Percentiles rank a stretch among this genome's conserved stretches.
phyloP scores from a whole-genome alignment of 208 protist genomes.

The Tritrichomonas foetus region DNA sequence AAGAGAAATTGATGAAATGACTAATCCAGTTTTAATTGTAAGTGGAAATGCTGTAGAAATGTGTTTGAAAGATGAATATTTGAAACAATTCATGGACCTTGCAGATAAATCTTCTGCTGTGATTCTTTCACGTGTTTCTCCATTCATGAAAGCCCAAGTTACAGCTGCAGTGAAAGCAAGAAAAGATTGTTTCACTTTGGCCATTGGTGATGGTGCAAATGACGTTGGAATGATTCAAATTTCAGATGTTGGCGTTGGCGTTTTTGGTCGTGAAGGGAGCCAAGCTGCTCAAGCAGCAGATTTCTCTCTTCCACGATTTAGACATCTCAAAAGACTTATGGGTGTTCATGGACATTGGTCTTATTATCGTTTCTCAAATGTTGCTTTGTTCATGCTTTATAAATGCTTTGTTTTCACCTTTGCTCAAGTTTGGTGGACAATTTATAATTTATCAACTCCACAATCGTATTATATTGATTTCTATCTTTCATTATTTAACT shows the following conservation, averaged over 20 bases:
- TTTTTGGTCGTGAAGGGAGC: slow-evolving; percentile 84
- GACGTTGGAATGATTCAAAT: slow-evolving; percentile 88
- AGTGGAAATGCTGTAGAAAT: slow-evolving; percentile 12
- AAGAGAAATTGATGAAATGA: not conserved
- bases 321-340: slow-evolving; percentile 51
- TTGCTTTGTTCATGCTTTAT: slow-evolving; percentile 42
- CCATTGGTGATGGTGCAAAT: no score
- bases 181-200: slow-evolving; percentile 82
- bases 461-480: not conserved
- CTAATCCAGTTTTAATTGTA: not conserved
- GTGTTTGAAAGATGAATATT: not conserved
- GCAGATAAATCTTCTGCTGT: not conserved
- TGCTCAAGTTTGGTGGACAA: not conserved
- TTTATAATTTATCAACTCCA: not conserved
- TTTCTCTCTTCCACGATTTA: slow-evolving; percentile 82
- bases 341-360: slow-evolving; percentile 74
- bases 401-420: slow-evolving; percentile 45
- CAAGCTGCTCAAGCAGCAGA: slow-evolving; percentile 92
- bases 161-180: no score
- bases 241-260: slow-evolving; percentile 83
- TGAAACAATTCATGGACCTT: not conserved
- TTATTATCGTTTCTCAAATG: slow-evolving; percentile 54
- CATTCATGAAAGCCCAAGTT: not conserved
- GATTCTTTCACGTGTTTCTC: not conserved
- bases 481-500: not conserved